Evolutionary conservation across 169 alveolate genomes (phyloP), one percentile per base, ranked within the genome.

Genomic region (Babesia ovata): DNA sequence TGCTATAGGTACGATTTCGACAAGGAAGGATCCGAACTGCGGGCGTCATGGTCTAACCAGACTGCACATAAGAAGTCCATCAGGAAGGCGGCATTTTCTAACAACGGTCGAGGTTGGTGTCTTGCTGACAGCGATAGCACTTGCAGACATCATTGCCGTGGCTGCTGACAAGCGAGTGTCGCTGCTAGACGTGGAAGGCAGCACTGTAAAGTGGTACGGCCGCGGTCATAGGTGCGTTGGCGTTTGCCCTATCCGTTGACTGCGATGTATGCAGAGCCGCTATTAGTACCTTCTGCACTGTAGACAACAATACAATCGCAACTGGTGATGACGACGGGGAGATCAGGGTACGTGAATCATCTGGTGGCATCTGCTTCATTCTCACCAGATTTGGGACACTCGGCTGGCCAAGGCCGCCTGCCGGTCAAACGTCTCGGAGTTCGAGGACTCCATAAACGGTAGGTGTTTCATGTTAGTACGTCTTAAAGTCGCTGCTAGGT

Each of bases 301-400:
- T 79, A 14, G 69, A 79, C 39, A 70, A 79, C 60, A 16, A 63
- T 33, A 71, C 67, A 21, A 22, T 77, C 39, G 83, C 69, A 9
- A 70, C 87, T 19, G 87, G 87, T 11, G 87, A 57, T 49, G 87
- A 79, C 50, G 78, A 79, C 44, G 87, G 87, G 10, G 87, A 59
- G 49, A 79, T 79, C 2, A 17, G 81, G 75, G 87, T 79, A 71
- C 11, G n/a, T n/a, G 7, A n/a, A 10, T 9, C 1, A 52, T 14
- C 52, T 52, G 11, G 3, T 12, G 59, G n/a, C 29, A 16, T 0
- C n/a, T n/a, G n/a, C n/a, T 0, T 17, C 19, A 44, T 9, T 19
- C 0, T 26, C 29, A 4, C 17, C 76, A 76, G 79, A 19, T 76
- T 12, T 76, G 77, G 77, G 86, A 76, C 57, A 66, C 62, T 33